These are phyloP conservation scores for Termitomyces sp. DNA, from an alignment of 1,284 basidiomycete genomes.

Conservation along the genomic window DNA sequence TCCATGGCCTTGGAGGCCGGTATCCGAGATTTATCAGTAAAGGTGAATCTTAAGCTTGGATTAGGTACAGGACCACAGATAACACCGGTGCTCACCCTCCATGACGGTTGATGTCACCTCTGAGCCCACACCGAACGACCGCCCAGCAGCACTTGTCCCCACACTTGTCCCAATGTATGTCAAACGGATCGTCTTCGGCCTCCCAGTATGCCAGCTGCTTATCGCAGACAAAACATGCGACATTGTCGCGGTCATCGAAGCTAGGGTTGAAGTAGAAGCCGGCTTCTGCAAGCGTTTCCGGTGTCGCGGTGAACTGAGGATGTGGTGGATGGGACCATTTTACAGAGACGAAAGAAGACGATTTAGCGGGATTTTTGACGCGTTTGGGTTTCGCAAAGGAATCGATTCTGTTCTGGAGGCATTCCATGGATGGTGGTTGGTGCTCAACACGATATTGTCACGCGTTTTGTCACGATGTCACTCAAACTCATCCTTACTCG, in stretches of 20 bases:
- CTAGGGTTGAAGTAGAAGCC: constrained; percentile 78
- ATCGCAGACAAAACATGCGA: constrained; percentile 71
- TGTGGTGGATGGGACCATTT: constrained; percentile 63
- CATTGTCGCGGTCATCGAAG: constrained; percentile 58
- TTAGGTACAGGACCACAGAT: neutral
- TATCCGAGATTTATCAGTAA: constrained; percentile 50
- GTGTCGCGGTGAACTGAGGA: constrained; percentile 53
- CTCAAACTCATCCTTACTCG: neutral
- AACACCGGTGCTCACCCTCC: constrained; percentile 42
- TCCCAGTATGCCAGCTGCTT: constrained; percentile 80
- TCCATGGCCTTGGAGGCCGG: constrained; percentile 67
- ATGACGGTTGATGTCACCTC: constrained; percentile 46
- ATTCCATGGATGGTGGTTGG: constrained; percentile 41
- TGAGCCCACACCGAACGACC: constrained; percentile 61
- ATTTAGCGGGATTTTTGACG: constrained; percentile 42
- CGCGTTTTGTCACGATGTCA: constrained; percentile 23
- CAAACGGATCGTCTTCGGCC: constrained; percentile 73
- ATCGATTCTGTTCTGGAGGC: constrained; percentile 47
- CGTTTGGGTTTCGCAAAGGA: constrained; percentile 54
- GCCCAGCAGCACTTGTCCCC: constrained; percentile 70
- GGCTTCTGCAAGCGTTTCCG: constrained; percentile 68
- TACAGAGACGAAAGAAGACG: constrained; percentile 32
- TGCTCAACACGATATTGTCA: constrained; percentile 20
- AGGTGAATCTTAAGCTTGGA: constrained; percentile 40
- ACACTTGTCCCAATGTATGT: constrained; percentile 68